These are phyloP conservation scores for Clausena lansium DNA, from an alignment of 345 rosid genomes.

Conservation along the genomic window DNA sequence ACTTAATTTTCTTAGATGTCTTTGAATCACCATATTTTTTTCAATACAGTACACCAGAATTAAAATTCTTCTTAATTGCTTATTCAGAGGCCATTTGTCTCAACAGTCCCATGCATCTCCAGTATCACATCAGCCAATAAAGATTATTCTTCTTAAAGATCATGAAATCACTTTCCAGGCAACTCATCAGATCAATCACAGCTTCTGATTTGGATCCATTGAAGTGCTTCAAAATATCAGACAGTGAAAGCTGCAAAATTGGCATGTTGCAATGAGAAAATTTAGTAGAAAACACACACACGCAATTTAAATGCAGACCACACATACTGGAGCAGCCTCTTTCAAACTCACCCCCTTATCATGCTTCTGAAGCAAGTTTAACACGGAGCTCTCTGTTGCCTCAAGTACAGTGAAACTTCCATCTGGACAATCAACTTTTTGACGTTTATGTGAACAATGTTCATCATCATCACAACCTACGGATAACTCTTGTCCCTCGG, in stretches of 20 bases:
- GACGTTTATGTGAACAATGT: constrained; percentile 29
- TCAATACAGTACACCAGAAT: too few species aligned
- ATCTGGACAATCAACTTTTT: constrained; percentile 21
- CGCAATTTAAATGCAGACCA: neutral
- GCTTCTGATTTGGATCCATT: constrained; percentile 26
- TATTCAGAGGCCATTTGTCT: too few species aligned
- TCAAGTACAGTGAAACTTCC: constrained; percentile 14
- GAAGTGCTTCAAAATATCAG: constrained; percentile 39
- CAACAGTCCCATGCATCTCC: neutral
- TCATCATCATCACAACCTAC: neutral
- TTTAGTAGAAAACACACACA: neutral
- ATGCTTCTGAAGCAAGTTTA: constrained; percentile 29
- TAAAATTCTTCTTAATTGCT: too few species aligned
- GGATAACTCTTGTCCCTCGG: neutral
- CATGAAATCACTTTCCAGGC: constrained; percentile 36
- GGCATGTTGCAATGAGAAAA: neutral
- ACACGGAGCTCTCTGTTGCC: constrained; percentile 28
- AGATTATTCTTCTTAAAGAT: constrained; percentile 35
- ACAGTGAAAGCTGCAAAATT: constrained; percentile 30
- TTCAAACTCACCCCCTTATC: constrained; percentile 42
- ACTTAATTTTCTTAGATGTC: too few species aligned
- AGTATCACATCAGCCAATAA: constrained; percentile 32
- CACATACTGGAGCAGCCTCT: neutral
- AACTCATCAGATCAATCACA: constrained; percentile 23
- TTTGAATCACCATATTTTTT: too few species aligned